Percentiles rank a stretch among this genome's conserved stretches.
Conservation (phyloP, 2,329 filamentous ascomycete species). For the Didymella keratinophila region DNA sequence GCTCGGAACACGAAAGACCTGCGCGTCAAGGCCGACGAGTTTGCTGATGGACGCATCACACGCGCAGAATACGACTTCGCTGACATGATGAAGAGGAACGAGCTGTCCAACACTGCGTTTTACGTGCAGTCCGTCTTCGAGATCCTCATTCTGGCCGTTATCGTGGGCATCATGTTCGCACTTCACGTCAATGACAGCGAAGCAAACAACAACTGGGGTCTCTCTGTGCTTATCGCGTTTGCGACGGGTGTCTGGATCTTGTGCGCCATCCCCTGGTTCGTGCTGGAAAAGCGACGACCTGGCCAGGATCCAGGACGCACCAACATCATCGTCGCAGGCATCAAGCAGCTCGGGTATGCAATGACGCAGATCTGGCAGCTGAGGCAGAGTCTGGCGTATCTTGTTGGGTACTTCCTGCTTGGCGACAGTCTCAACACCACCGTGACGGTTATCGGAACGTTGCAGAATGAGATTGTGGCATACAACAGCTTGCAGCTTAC, state of each 20-base stretch:
- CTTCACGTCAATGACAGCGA: slow-evolving; percentile 66
- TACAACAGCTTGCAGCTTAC: slow-evolving; percentile 72
- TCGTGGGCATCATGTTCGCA: slow-evolving; percentile 58
- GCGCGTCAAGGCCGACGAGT: slow-evolving; percentile 59
- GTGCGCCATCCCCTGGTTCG: slow-evolving; percentile 71
- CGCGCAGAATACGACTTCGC: slow-evolving; percentile 65
- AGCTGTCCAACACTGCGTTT: slow-evolving; percentile 69
- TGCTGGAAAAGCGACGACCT: slow-evolving; percentile 69
- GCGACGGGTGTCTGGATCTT: slow-evolving; percentile 70
- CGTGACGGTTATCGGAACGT: slow-evolving; percentile 70
- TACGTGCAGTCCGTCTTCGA: slow-evolving; percentile 70
- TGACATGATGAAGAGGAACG: slow-evolving; percentile 64
- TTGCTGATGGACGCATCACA: slow-evolving; percentile 59
- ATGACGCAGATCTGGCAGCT: slow-evolving; percentile 68
- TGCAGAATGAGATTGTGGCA: slow-evolving; percentile 70
- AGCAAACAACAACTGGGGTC: slow-evolving; percentile 71
- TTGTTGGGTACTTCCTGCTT: slow-evolving; percentile 69
- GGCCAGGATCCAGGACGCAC: slow-evolving; percentile 62
- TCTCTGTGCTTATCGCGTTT: slow-evolving; percentile 71
- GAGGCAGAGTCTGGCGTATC: slow-evolving; percentile 71
- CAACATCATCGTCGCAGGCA: slow-evolving; percentile 63
- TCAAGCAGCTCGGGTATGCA: slow-evolving; percentile 67
- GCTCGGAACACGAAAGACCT: slow-evolving; percentile 63
- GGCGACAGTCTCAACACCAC: slow-evolving; percentile 76
- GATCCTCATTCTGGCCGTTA: slow-evolving; percentile 53